Base-by-base conservation (phyloP, 2,329 filamentous ascomycete genomes). In the Exutisphaerella laricina region DNA sequence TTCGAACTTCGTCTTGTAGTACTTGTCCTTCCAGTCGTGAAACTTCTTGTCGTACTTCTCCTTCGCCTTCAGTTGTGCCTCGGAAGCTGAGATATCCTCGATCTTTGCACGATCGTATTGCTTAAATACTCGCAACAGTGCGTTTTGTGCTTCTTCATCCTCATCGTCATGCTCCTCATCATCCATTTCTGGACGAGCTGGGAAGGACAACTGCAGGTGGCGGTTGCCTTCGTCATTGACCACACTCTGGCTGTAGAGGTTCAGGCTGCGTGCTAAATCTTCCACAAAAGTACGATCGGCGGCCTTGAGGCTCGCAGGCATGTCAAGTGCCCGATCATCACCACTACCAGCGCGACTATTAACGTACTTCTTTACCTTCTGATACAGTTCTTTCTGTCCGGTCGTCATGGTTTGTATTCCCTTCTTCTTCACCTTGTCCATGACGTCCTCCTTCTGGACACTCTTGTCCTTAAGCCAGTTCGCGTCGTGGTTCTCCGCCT, bases 201-300 rank as follows among this genome's bases (percentile, higher is more conserved):
- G 79, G 48, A 84, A 75, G 12, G 76, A 73, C 5, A 87, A 64
- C 55, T 79, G 78, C 46, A 85, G 68, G 57, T 84, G 80, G 26
- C 81, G 74, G 50, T 84, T 75, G 7, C 80, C 82, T 46, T 79
- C 68, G 7, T 83, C 79, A 46, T 82, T 75, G 34, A 78, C 70
- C 6, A 81, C 66, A 13, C 78, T 82, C 41, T 76, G 77, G 76
- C 80, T 85, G 46, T 79, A 70, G 35, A 87, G 59, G 48, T 77
- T 79, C 30, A 87, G 70, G 53, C 76, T 79, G 41, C 79, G 77
- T 2, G 90, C 88, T 51, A 95, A 72, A 51, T 92, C 85, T 64
- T 97, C 85, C 4, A 94, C 83, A 60, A 98, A 98, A 62, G 89
- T 90, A 48, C 92, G 84, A 66, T 98, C 90, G 23, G 81, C 82